Evolutionary conservation across 1,139 yeast genomes (phyloP), one percentile per base, ranked within the genome.

Genomic region (Pichia sp.): DNA sequence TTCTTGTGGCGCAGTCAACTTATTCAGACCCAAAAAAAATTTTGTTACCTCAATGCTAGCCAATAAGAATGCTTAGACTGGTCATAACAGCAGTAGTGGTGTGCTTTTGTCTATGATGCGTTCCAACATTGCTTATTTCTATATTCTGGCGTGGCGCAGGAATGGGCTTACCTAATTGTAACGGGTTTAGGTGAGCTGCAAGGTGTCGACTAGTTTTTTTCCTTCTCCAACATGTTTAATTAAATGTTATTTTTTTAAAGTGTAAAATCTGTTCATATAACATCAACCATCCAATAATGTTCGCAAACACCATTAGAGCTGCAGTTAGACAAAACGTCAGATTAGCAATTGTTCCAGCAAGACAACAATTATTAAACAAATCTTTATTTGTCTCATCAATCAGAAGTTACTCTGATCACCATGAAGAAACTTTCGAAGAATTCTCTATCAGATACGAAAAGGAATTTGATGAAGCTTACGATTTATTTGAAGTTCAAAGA

Each of bases 381-480:
- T 53, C 54, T 24, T 53, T 60, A 43, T 61, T 61, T 53, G 55
- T 59, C 48, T 41, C 49, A 27, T 43, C 59, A 26, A 56, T 61
- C 46, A 82, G 95, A 74, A 70, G 70, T 61, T 87, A 83, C 75
- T 82, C 95, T 49, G 82, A 75, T 53, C 87, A 81, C 64, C 84
- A 79, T 58, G 95, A 86, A 65, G 97, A 90, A 73, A 80, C 95
- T 50, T 89, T 87, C 58, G 97, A 89, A 70, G 97, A 90, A 71
- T 89, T 89, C 76, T 87, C 96, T 51, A 79, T 81, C 50, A 79
- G 87, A 79, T 92, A 85, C 73, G 96, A 87, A 74, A 86, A 87
- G 73, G 97, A 92, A 67, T 92, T 92, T 63, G 97, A 92, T 60
- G 94, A 87, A 66, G 98, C 98, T 45, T 92, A 92, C 71, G 99